phyloP scores from a whole-genome alignment of 1,139 yeast species.

The Yamadazyma pseudoaaseri region DNA sequence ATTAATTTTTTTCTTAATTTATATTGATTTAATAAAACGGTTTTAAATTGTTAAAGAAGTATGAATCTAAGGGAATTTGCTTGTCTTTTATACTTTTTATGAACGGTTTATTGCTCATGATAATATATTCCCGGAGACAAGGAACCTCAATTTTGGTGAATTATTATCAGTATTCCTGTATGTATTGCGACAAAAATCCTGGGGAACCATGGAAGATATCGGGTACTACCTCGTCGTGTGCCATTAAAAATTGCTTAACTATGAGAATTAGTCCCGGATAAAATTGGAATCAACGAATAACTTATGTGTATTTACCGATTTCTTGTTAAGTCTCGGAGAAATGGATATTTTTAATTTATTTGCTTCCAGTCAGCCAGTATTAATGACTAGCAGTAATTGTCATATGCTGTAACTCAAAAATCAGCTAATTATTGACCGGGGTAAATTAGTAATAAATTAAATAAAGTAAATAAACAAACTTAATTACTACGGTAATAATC shows the following conservation, averaged over 20 bases:
- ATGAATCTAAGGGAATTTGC: background rate
- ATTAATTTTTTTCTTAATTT: slow-evolving; percentile 11
- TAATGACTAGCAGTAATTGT: too few relatives aligned
- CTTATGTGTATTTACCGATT: too few relatives aligned
- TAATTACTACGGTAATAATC: too few relatives aligned
- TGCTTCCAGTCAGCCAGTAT: background rate
- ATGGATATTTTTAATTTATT: slow-evolving; percentile 1
- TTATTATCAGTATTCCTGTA: background rate
- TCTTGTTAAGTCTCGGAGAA: slow-evolving; percentile 3
- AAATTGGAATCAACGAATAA: slow-evolving; percentile 3
- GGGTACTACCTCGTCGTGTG: background rate
- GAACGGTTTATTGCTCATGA: background rate
- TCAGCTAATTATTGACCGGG: too few relatives aligned
- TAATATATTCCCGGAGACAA: slow-evolving; percentile 2
- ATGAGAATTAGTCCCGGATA: slow-evolving; percentile 1
- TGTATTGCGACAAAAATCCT: background rate
- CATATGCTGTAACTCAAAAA: too few relatives aligned
- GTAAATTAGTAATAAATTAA: too few relatives aligned
- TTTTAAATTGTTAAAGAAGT: background rate
- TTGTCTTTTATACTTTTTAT: background rate
- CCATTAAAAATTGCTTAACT: background rate
- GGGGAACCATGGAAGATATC: slow-evolving; percentile 1
- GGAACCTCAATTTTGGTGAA: too few relatives aligned
- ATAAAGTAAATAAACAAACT: too few relatives aligned
- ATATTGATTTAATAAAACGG: background rate